Base-by-base conservation (phyloP, 768 basidiomycete genomes). In the Phanerochaete sordida region DNA sequence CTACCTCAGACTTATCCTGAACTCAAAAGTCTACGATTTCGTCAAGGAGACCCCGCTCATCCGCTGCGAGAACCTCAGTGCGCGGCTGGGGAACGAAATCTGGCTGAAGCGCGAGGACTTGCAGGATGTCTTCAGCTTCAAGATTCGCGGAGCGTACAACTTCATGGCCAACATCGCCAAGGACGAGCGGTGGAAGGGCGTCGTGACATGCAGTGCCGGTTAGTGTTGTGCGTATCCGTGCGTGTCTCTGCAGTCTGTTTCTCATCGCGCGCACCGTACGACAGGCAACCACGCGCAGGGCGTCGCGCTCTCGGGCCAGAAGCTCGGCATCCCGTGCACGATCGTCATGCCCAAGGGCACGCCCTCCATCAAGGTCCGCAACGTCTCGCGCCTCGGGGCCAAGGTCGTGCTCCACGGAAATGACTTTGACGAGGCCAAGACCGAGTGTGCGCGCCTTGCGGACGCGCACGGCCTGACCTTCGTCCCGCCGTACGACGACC, bases 251-350 rank as follows among this genome's bases (percentile, higher is more conserved):
- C 39, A 9, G 39, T 4, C 39, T 16, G 39, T 43, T 21, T 33
- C 50, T 51, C 50, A 51, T 15, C 21, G 27, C 28, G n/a, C 50
- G 15, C 28, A 4, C 16, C 33, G 51, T 57, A 15, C 58, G 47
- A 3, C 72, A 98, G 97, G 97, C 27, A 99, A 99, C 69, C 97
- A 99, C 73, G 97, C 97, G 0, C 97, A 99, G 73, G 97, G 97
- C 26, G 97, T 99, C 52, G 97, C 97, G 2, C 82, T 98, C 50
- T 95, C 97, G n/a, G 93, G 96, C 12, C 75, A 85, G 48, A 85
- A 87, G 58, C 84, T 99, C 28, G 83, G 82, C 33, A 90, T 98
- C 61, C 94, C 97, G 3, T 97, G 94, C 64, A 98, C 95, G n/a
- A 98, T 99, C 68, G 93, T 99, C 62, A 98, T 99, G 97, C 97